Conservation (phyloP, 495 filamentous ascomycete species). For the Tirmania nivea region DNA sequence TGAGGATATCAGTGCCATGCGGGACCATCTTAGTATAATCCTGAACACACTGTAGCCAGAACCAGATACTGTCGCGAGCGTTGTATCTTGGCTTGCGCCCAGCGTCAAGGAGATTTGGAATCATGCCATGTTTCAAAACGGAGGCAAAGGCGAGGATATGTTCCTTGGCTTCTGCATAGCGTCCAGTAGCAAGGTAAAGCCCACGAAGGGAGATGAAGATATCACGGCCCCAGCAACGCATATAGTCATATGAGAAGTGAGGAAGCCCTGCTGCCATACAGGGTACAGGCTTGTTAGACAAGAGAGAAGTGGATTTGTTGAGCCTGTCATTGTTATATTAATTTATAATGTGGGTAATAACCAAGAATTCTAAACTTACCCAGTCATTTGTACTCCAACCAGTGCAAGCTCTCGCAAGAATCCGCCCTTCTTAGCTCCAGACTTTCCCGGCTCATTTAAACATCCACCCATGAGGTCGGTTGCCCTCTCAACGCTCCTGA, state of each 20-base stretch:
- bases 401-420: conserved; percentile 73
- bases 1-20: conserved; percentile 48
- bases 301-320: conserved; percentile 73
- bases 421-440: background rate
- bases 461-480: conserved; percentile 58
- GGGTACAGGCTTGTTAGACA: conserved; percentile 61
- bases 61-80: conserved; percentile 90
- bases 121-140: conserved; percentile 96
- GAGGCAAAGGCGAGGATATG: conserved; percentile 92
- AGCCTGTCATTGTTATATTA: conserved; percentile 20
- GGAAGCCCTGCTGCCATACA: conserved; percentile 84
- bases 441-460: conserved; percentile 36
- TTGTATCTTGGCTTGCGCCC: conserved; percentile 91
- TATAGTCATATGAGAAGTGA: conserved; percentile 87
- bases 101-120: conserved; percentile 76
- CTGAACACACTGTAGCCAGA: conserved; percentile 84
- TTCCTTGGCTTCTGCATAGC: conserved; percentile 69
- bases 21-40: conserved; percentile 76
- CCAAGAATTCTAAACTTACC: conserved; percentile 19
- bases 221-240: conserved; percentile 91
- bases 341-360: background rate
- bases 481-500: conserved; percentile 53
- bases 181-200: conserved; percentile 67
- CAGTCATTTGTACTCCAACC: conserved; percentile 76
- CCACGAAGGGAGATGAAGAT: conserved; percentile 90